Percentiles rank a stretch among this genome's conserved stretches.
Conservation (phyloP, 805 yeast genomes). For the Grigorovia jiainica region DNA sequence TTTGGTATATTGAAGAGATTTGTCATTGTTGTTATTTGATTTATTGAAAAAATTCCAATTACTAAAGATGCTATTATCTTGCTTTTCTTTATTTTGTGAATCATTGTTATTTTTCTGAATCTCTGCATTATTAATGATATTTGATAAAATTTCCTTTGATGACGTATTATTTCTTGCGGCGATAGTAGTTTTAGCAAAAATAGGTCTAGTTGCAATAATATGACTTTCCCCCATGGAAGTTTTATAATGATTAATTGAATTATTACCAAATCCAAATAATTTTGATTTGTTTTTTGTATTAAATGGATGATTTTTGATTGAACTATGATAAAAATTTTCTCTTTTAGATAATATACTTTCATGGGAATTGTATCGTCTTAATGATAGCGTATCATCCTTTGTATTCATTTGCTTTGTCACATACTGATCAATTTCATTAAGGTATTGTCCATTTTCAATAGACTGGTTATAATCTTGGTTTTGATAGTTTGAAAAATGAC, state of each 20-base stretch:
- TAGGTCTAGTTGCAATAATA: background rate
- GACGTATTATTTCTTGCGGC: background rate
- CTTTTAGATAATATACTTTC: conserved; percentile 24
- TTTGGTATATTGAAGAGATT: background rate
- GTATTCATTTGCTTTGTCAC: too few species aligned
- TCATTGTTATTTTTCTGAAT: background rate
- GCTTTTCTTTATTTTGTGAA: background rate
- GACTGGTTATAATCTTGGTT: too few species aligned
- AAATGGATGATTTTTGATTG: conserved; percentile 5
- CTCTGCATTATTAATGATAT: conserved; percentile 1
- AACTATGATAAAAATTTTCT: background rate
- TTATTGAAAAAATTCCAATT: conserved; percentile 13
- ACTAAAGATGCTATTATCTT: conserved; percentile 6
- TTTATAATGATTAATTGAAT: background rate
- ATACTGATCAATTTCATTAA: too few species aligned
- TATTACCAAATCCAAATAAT: background rate
- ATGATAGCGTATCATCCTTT: conserved; percentile 7
- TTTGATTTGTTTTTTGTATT: background rate
- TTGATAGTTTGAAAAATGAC: too few species aligned
- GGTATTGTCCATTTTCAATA: too few species aligned
- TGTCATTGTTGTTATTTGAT: background rate
- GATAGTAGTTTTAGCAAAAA: background rate
- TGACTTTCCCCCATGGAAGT: background rate
- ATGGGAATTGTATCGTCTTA: conserved; percentile 27
- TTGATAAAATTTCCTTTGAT: conserved; percentile 10